Evolutionary conservation across 345 rosid genomes (phyloP).

Genomic region (Dimocarpus longan): DNA sequence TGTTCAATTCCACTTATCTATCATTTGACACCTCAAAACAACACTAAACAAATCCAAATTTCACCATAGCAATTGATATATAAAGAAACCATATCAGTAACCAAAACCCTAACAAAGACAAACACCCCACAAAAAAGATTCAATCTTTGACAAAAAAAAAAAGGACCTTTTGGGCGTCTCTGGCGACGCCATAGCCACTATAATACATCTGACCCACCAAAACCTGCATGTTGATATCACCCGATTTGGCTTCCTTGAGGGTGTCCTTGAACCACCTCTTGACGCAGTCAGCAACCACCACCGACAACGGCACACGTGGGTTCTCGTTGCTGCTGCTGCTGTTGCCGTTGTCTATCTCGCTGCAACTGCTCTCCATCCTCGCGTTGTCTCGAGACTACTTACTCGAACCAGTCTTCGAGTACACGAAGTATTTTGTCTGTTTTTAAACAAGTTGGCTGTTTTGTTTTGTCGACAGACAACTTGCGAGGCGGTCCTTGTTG

Average conservation of each 20-base stretch:
- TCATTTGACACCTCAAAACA: not conserved
- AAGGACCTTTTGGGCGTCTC: slow-evolving; percentile 80
- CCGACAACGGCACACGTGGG: slow-evolving; percentile 64
- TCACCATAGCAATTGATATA: not conserved
- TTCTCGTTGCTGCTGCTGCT: slow-evolving; percentile 21
- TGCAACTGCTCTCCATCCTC: slow-evolving; percentile 52
- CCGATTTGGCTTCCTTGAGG: slow-evolving; percentile 89
- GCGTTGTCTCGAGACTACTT: not conserved
- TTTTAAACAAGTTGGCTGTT: slow-evolving; percentile 11
- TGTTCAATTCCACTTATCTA: not conserved
- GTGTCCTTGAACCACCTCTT: slow-evolving; percentile 94
- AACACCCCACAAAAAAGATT: not conserved
- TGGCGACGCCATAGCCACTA: slow-evolving; percentile 88
- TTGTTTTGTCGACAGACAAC: slow-evolving; percentile 13
- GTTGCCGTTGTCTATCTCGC: slow-evolving; percentile 20
- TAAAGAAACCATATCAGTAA: not conserved
- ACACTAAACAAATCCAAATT: not conserved
- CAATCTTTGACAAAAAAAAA: not conserved
- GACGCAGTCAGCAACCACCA: slow-evolving; percentile 81
- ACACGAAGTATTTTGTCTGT: slow-evolving; percentile 35
- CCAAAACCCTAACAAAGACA: not conserved
- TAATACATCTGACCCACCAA: slow-evolving; percentile 89
- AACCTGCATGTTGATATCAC: slow-evolving; percentile 90
- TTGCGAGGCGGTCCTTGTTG: slow-evolving; percentile 33
- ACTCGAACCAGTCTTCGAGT: not conserved